These are phyloP conservation scores for Plantago elongata DNA, from an alignment of 257 asterid species.

Conservation along the genomic window DNA sequence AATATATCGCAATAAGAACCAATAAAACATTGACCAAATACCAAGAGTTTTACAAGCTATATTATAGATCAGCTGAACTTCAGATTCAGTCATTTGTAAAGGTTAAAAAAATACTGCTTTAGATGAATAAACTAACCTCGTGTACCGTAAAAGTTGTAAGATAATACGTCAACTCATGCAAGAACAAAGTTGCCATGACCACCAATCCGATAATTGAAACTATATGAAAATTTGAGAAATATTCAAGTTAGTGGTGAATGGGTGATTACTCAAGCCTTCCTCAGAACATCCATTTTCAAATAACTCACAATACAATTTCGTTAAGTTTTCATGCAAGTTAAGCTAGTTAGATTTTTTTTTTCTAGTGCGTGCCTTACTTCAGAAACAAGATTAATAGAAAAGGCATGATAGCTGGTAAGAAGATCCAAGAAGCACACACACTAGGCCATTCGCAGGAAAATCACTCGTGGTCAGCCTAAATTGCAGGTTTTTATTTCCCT, in stretches of 20 bases:
- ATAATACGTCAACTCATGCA: slow-evolving; percentile 88
- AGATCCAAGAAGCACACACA: background rate
- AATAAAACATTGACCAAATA: slow-evolving; percentile 1
- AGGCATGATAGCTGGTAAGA: background rate
- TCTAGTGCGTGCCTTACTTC: no score
- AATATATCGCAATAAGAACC: slow-evolving; percentile 14
- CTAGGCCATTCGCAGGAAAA: background rate
- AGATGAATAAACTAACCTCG: slow-evolving; percentile 52
- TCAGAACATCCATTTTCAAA: slow-evolving; percentile 17
- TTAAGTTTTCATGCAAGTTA: background rate
- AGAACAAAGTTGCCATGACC: slow-evolving; percentile 83
- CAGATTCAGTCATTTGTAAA: background rate
- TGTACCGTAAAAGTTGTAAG: slow-evolving; percentile 77
- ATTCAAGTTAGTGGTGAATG: slow-evolving; percentile 28
- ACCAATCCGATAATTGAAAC: slow-evolving; percentile 84
- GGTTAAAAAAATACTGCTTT: background rate
- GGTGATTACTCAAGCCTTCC: slow-evolving; percentile 6
- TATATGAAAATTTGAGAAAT: slow-evolving; percentile 18
- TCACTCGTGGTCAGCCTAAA: background rate
- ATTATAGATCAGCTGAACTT: slow-evolving; percentile 7
- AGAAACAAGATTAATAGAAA: no score
- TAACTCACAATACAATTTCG: background rate
- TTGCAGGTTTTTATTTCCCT: no score
- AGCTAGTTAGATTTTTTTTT: no score
- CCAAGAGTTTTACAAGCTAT: background rate